phyloP scores from a whole-genome alignment of 352 stramenopile species.

The Pythium periplocum region DNA sequence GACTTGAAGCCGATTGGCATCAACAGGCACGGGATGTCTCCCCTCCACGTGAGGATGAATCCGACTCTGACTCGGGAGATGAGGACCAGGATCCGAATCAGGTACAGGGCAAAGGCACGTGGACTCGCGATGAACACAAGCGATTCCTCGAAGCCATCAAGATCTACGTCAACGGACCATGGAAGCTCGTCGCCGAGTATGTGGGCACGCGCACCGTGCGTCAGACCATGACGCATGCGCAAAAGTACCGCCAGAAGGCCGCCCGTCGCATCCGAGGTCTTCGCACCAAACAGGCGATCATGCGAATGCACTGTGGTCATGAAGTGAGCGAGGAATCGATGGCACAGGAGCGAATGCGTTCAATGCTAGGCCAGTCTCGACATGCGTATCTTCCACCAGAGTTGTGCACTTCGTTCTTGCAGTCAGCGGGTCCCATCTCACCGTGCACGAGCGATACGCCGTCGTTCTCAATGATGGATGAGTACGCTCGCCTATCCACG shows the following conservation, averaged over 20 bases:
- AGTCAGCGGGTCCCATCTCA: constrained; percentile 10
- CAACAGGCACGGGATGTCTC: not conserved
- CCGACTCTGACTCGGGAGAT: constrained; percentile 6
- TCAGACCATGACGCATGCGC: constrained; percentile 73
- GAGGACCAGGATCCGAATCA: constrained; percentile 6
- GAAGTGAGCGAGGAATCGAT: constrained; percentile 61
- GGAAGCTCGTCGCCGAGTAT: constrained; percentile 58
- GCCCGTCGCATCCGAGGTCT: constrained; percentile 49
- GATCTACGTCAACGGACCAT: constrained; percentile 64
- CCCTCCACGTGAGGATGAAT: constrained; percentile 9
- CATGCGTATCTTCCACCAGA: constrained; percentile 13
- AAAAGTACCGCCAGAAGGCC: constrained; percentile 70
- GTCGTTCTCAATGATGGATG: no score
- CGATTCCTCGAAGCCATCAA: constrained; percentile 72
- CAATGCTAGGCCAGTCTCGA: constrained; percentile 22
- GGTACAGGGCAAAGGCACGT: constrained; percentile 29
- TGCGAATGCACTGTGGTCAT: constrained; percentile 65
- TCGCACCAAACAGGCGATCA: constrained; percentile 65
- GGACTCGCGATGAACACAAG: constrained; percentile 58
- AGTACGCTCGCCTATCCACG: no score
- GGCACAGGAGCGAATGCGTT: constrained; percentile 48
- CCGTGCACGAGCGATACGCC: not conserved
- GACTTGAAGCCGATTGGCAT: not conserved
- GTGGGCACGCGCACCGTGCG: constrained; percentile 65
- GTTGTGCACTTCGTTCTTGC: constrained; percentile 6